These are phyloP conservation scores for Fusarium algeriense DNA, from an alignment of 2,329 filamentous ascomycete genomes.

Conservation along the genomic window DNA sequence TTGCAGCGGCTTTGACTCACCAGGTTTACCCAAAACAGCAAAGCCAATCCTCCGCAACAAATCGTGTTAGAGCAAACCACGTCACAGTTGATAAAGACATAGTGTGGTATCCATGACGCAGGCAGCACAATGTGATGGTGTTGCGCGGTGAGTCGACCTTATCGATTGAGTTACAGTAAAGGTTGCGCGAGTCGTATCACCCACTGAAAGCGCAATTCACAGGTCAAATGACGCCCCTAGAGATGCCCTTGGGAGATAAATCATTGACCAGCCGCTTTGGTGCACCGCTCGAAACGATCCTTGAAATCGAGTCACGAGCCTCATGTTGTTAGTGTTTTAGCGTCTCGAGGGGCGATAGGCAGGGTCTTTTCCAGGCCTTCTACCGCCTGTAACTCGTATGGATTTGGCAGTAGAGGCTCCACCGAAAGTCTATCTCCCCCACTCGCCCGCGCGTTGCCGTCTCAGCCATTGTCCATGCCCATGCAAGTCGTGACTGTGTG, in stretches of 20 bases:
- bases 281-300: slow-evolving; percentile 29
- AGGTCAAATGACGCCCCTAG: slow-evolving; percentile 44
- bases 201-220: slow-evolving; percentile 35
- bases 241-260: slow-evolving; percentile 19
- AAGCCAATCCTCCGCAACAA: background rate
- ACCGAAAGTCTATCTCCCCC: slow-evolving; percentile 21
- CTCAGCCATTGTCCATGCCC: slow-evolving; percentile 44
- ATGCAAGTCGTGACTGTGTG: slow-evolving; percentile 42
- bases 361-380: slow-evolving; percentile 31
- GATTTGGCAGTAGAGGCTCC: slow-evolving; percentile 6
- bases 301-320: slow-evolving; percentile 44
- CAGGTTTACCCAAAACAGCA: background rate
- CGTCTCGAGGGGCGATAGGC: slow-evolving; percentile 11
- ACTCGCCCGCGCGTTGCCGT: slow-evolving; percentile 38
- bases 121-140: slow-evolving; percentile 27
- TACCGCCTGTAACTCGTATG: slow-evolving; percentile 18
- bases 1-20: slow-evolving; percentile 13
- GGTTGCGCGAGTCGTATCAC: slow-evolving; percentile 29
- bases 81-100: background rate
- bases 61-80: slow-evolving; percentile 4
- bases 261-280: slow-evolving; percentile 18
- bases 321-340: slow-evolving; percentile 34
- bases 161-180: slow-evolving; percentile 37
- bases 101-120: slow-evolving; percentile 33
- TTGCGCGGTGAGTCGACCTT: slow-evolving; percentile 23